Percentiles rank a stretch among this genome's conserved stretches.
Evolutionary conservation across 2,329 filamentous ascomycete species (phyloP).

Genomic region (Truncatella angustata): DNA sequence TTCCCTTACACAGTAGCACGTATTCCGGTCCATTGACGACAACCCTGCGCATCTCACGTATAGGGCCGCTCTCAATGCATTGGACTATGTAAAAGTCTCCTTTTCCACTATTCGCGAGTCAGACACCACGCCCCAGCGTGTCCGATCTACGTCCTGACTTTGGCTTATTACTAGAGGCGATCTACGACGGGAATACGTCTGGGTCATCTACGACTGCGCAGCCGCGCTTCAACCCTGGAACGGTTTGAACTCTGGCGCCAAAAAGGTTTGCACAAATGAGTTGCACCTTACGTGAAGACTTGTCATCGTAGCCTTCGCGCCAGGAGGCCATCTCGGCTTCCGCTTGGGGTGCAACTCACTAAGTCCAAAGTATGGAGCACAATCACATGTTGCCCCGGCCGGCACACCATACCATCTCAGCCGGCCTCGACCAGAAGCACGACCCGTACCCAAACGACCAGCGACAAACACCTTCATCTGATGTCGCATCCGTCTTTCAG

Average conservation of each 20-base stretch:
- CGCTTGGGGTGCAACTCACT: constrained; percentile 10
- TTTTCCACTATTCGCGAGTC: constrained; percentile 1
- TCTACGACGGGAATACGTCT: not conserved
- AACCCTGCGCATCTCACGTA: constrained; percentile 1
- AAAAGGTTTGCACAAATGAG: constrained; percentile 11
- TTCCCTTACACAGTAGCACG: not conserved
- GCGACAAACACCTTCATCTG: constrained; percentile 21
- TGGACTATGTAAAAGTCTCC: constrained; percentile 3
- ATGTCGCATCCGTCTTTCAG: constrained; percentile 20
- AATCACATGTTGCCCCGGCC: constrained; percentile 45
- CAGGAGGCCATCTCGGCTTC: constrained; percentile 17
- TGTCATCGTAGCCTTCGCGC: constrained; percentile 11
- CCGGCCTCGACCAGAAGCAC: constrained; percentile 15
- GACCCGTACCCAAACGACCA: constrained; percentile 13
- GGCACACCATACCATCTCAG: constrained; percentile 21
- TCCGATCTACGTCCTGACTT: not conserved
- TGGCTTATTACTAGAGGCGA: not conserved
- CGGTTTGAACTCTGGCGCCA: constrained; percentile 9
- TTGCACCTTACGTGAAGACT: constrained; percentile 2
- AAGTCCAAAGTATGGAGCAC: no score
- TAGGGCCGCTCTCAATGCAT: not conserved
- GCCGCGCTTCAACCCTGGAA: not conserved
- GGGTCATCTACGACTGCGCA: not conserved
- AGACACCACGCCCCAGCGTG: not conserved
- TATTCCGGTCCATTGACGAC: not conserved